Conservation (phyloP, 2,329 filamentous ascomycete species). For the Basipetospora chlamydospora region DNA sequence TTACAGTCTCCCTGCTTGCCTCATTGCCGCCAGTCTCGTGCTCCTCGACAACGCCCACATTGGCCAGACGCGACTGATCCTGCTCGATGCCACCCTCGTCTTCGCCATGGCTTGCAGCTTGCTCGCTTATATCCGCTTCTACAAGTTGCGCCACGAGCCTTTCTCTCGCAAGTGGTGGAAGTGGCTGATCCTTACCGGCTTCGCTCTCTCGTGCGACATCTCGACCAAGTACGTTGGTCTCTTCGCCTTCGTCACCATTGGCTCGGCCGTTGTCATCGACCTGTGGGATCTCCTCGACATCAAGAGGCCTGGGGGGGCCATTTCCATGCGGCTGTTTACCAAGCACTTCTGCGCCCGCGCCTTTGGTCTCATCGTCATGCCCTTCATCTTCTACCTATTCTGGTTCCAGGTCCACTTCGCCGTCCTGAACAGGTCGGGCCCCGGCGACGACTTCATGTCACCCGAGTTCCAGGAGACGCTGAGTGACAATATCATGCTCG, state of each 20-base stretch:
- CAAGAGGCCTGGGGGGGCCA: constrained; percentile 67
- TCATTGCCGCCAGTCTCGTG: constrained; percentile 72
- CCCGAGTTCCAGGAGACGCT: constrained; percentile 96
- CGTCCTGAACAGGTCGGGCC: constrained; percentile 74
- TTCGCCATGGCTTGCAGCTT: constrained; percentile 94
- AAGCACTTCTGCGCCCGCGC: constrained; percentile 84
- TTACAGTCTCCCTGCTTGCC: constrained; percentile 84
- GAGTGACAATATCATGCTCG: constrained; percentile 84
- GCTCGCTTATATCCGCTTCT: constrained; percentile 91
- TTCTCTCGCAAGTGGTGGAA: constrained; percentile 99
- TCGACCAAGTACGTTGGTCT: constrained; percentile 96
- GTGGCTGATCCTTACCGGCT: constrained; percentile 90
- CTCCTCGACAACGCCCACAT: constrained; percentile 97
- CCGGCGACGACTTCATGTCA: constrained; percentile 97
- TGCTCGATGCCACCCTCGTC: constrained; percentile 86
- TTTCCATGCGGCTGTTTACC: constrained; percentile 63
- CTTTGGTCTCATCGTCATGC: constrained; percentile 76
- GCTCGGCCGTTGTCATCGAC: constrained; percentile 84
- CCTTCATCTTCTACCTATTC: constrained; percentile 96
- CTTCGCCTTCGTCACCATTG: constrained; percentile 95
- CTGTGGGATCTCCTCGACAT: constrained; percentile 89
- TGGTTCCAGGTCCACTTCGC: constrained; percentile 99
- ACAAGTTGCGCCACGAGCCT: constrained; percentile 79
- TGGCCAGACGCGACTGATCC: constrained; percentile 86
- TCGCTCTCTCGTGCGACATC: constrained; percentile 91